A percentile compares a stretch with the other conserved stretches of the same genome.
Conservation (phyloP, 495 filamentous ascomycete species). For the Penicillium lividum region DNA sequence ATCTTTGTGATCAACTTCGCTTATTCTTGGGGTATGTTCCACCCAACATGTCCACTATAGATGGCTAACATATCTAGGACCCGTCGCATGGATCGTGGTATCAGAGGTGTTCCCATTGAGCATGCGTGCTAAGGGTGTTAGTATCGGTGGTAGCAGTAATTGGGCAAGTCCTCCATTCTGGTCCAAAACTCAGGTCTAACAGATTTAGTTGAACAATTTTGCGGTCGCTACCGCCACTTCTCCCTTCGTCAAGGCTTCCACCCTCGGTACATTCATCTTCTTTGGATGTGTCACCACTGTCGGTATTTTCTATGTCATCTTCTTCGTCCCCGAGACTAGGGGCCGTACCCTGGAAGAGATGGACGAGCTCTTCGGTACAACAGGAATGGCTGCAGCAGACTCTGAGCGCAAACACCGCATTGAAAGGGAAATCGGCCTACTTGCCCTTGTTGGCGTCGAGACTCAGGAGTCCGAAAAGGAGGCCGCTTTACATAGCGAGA, state of each 20-base stretch:
- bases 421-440: constrained; percentile 36
- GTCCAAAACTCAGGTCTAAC: constrained; percentile 5
- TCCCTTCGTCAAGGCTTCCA: constrained; percentile 35
- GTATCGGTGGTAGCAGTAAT: constrained; percentile 42
- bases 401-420: constrained; percentile 33
- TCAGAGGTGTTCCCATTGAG: constrained; percentile 49
- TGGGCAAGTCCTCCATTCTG: constrained; percentile 30
- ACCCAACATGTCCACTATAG: background rate
- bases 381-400: constrained; percentile 37
- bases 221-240: constrained; percentile 43
- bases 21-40: constrained; percentile 41
- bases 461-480: constrained; percentile 13
- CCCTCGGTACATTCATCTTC: constrained; percentile 48
- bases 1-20: constrained; percentile 48
- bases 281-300: constrained; percentile 50
- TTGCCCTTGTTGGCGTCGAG: constrained; percentile 32
- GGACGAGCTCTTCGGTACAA: constrained; percentile 51
- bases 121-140: constrained; percentile 50
- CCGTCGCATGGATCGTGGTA: constrained; percentile 46
- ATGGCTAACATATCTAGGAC: constrained; percentile 22
- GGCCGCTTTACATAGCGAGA: constrained; percentile 11
- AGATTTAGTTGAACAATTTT: constrained; percentile 53
- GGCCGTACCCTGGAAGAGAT: constrained; percentile 60
- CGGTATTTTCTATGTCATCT: constrained; percentile 49
- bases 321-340: constrained; percentile 58